phyloP scores from a whole-genome alignment of 306 rosid genomes.

The Corylus avellana region DNA sequence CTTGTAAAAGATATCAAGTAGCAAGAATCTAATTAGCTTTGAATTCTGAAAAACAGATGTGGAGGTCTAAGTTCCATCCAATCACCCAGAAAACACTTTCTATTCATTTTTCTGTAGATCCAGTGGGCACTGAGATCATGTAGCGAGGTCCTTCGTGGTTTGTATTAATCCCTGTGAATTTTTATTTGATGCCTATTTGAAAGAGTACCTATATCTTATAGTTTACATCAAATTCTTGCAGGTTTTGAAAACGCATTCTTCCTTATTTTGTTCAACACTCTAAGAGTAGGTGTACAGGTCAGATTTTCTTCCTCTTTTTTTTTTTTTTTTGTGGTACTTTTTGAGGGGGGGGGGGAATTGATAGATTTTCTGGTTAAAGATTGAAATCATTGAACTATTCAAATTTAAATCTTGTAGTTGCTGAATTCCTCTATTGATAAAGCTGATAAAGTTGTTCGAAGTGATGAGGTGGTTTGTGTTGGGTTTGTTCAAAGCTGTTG shows the following conservation, averaged over 20 bases:
- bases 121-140: slow-evolving; percentile 91
- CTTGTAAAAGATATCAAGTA: slow-evolving; percentile 17
- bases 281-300: slow-evolving; percentile 30
- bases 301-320: slow-evolving; percentile 8
- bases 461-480: too few species aligned
- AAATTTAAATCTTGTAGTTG: too few species aligned
- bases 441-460: too few species aligned
- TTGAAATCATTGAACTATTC: too few species aligned
- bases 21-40: slow-evolving; percentile 29
- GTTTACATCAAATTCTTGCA: slow-evolving; percentile 32
- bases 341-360: not conserved
- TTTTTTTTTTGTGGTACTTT: not conserved
- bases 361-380: too few species aligned
- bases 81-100: slow-evolving; percentile 62
- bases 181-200: slow-evolving; percentile 1
- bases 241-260: slow-evolving; percentile 35
- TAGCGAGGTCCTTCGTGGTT: slow-evolving; percentile 49
- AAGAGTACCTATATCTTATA: slow-evolving; percentile 7
- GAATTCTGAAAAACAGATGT: slow-evolving; percentile 51
- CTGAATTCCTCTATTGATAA: too few species aligned
- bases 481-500: too few species aligned
- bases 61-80: slow-evolving; percentile 72
- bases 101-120: slow-evolving; percentile 75
- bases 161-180: slow-evolving; percentile 27
- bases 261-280: slow-evolving; percentile 28